Base-by-base conservation (phyloP, 2,329 filamentous ascomycete species). In the Stenocarpella maydis region DNA sequence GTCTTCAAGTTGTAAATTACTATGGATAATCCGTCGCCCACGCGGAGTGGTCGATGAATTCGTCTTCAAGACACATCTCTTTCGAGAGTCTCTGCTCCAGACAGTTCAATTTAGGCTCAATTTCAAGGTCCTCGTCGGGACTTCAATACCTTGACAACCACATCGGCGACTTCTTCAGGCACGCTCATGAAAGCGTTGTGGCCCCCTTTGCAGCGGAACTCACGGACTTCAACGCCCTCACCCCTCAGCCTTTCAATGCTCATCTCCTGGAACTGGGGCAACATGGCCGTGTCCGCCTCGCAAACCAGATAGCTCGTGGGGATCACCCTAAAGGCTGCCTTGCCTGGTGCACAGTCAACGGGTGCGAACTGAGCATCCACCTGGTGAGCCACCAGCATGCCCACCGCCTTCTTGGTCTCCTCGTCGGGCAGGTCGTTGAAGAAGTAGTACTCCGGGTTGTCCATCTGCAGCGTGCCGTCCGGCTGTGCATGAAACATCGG, bases 281-380 rank as follows among this genome's bases (percentile, higher is more conserved):
- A 12, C 50, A 67, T 47, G 26, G 68, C 68, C 1, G 53, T 58
- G 37, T 69, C 68, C 7, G 15, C 43, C 45, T 69, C 68, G n/a
- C 68, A 69, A 7, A 69, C 41, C 28, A 69, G 8, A 3, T 69
- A 69, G 61, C 61, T 69, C 52, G 64, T 47, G n/a, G 68, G 68
- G 15, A 69, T 49, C 31, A 60, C 45, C 58, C 68, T 54, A 41
- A 65, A 69, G 15, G 50, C 68, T 24, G 68, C 63, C 63, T 58
- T 69, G 26, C 52, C 41, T 19, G 19, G 24, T 4, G 47, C 43
- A 49, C 58, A 63, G n/a, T 37, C 39, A 4, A 45, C 39, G 17
- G 47, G 21, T 10, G 58, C 45, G 28, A 54, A 47, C 41, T 47
- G 41, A 2, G 52, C 65, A 1, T 54, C 65, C 21, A 39, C 52